Percentiles rank a stretch among this genome's conserved stretches.
Evolutionary conservation across 306 rosid species (phyloP).

Genomic region (Ziziphus jujuba): DNA sequence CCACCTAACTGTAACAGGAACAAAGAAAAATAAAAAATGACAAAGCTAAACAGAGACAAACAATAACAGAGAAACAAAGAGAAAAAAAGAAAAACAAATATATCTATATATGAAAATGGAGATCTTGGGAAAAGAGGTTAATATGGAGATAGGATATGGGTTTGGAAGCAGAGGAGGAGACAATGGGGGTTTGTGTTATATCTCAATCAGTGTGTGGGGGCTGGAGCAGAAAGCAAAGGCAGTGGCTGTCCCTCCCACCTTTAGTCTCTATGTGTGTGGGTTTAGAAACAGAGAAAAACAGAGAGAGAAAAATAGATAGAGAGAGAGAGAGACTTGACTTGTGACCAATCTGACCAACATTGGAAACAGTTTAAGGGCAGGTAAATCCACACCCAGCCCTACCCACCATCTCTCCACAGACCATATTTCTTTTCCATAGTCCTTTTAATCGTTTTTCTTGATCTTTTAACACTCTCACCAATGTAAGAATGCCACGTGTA

Average conservation of each 20-base stretch:
- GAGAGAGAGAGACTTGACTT: conserved; percentile 19
- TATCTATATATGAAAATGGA: no score
- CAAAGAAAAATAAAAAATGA: not conserved
- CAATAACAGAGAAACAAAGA: no score
- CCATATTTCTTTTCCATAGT: not conserved
- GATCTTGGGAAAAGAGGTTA: no score
- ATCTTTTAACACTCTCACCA: conserved; percentile 7
- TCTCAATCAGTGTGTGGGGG: conserved; percentile 24
- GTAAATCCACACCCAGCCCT: conserved; percentile 34
- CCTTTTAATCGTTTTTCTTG: conserved; percentile 30
- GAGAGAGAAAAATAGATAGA: no score
- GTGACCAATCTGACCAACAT: conserved; percentile 19
- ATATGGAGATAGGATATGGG: not conserved
- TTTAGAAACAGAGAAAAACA: not conserved
- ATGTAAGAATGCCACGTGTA: conserved; percentile 4
- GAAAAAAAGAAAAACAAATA: no score
- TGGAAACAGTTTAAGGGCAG: conserved; percentile 39
- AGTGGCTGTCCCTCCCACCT: not conserved
- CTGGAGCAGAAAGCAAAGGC: conserved; percentile 18
- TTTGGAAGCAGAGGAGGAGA: conserved; percentile 6
- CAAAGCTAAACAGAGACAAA: no score
- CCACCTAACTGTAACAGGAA: conserved; percentile 47
- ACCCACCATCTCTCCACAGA: conserved; percentile 3
- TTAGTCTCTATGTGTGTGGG: not conserved
- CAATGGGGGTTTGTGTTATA: conserved; percentile 8